Percentiles rank a stretch among this genome's conserved stretches.
These are phyloP conservation scores for Gremmenia infestans DNA, from an alignment of 2,329 filamentous ascomycete genomes.

Conservation along the genomic window DNA sequence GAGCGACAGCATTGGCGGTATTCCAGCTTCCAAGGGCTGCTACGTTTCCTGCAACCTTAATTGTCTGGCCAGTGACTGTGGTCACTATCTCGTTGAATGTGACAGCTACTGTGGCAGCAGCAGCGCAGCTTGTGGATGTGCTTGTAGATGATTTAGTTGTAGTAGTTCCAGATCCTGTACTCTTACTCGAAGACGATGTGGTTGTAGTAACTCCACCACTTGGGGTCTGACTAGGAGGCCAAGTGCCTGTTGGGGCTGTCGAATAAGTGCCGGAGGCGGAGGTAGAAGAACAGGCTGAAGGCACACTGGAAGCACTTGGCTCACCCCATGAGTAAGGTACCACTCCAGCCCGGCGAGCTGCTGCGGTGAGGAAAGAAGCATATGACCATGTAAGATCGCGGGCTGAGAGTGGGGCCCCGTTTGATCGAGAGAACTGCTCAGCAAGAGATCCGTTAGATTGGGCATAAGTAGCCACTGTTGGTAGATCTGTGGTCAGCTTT, in stretches of 20 bases:
- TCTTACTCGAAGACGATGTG: slow-evolving; percentile 1
- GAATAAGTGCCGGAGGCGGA: slow-evolving; percentile 48
- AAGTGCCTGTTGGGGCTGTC: slow-evolving; percentile 38
- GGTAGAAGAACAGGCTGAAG: slow-evolving; percentile 43
- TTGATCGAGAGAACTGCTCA: slow-evolving; percentile 59
- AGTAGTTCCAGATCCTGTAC: slow-evolving; percentile 4
- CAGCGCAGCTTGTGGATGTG: neutral
- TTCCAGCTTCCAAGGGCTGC: slow-evolving; percentile 60
- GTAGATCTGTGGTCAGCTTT: no score
- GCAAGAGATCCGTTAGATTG: slow-evolving; percentile 57
- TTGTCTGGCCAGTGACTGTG: slow-evolving; percentile 56
- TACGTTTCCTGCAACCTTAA: slow-evolving; percentile 60
- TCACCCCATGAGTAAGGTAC: slow-evolving; percentile 54
- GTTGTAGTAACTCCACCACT: slow-evolving; percentile 11
- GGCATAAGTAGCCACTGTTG: slow-evolving; percentile 41
- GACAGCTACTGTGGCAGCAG: slow-evolving; percentile 37
- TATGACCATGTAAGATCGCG: slow-evolving; percentile 70
- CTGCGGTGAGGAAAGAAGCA: slow-evolving; percentile 62
- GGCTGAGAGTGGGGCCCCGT: slow-evolving; percentile 55
- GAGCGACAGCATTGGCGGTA: slow-evolving; percentile 44
- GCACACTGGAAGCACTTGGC: slow-evolving; percentile 41
- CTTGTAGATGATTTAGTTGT: slow-evolving; percentile 9
- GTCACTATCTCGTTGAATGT: slow-evolving; percentile 56
- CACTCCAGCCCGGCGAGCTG: slow-evolving; percentile 49
- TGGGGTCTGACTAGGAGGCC: slow-evolving; percentile 39